Evolutionary conservation across 371 early-diverging fungal species (phyloP).

Genomic region (Actinomucor elegans): DNA sequence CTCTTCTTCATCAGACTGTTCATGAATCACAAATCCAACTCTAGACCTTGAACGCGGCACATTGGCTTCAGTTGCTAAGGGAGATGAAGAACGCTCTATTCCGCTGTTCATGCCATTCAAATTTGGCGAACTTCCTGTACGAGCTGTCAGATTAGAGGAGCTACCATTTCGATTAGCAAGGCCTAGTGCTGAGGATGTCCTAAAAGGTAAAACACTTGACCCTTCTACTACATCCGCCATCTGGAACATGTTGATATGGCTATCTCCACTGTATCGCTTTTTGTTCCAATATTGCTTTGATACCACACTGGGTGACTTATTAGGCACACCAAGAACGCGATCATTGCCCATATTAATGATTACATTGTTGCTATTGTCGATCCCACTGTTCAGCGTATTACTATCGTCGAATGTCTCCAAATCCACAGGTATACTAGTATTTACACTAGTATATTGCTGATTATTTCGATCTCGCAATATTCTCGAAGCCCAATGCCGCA

Average conservation of each 20-base stretch:
- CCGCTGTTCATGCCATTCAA: conserved; percentile 10
- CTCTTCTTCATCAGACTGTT: conserved; percentile 32
- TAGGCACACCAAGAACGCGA: conserved; percentile 13
- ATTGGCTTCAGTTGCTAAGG: conserved; percentile 5
- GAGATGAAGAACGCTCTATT: conserved; percentile 18
- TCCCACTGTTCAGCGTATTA: not conserved
- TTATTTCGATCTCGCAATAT: conserved; percentile 15
- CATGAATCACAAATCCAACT: conserved; percentile 30
- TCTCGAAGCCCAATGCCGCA: conserved; percentile 35
- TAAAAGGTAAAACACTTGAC: conserved; percentile 24
- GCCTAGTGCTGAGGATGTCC: conserved; percentile 28
- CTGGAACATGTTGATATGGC: conserved; percentile 13
- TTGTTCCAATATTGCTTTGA: conserved; percentile 34
- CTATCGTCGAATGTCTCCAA: conserved; percentile 21
- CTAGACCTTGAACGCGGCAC: conserved; percentile 21
- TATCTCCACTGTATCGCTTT: conserved; percentile 38
- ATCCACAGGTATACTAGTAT: conserved; percentile 12
- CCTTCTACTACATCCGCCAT: conserved; percentile 21
- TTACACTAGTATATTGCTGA: conserved; percentile 14
- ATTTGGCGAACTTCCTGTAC: conserved; percentile 29
- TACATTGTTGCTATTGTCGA: not conserved
- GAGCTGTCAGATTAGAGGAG: conserved; percentile 22
- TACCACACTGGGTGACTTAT: conserved; percentile 18
- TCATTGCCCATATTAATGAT: conserved; percentile 10
- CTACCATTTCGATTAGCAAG: conserved; percentile 29